Evolutionary conservation across 352 stramenopile species (phyloP).

Genomic region (Bremia lactucae): DNA sequence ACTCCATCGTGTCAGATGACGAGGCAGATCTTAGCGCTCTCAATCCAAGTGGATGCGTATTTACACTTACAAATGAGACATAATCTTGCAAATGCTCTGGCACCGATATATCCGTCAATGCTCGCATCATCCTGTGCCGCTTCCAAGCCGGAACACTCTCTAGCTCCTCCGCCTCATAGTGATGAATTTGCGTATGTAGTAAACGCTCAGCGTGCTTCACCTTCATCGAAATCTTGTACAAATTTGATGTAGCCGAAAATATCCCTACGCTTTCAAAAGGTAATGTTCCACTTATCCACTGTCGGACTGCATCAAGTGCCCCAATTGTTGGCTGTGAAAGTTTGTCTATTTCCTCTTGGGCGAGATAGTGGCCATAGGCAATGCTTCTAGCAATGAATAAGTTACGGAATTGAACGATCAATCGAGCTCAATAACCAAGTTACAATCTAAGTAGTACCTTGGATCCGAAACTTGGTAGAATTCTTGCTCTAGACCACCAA

Average conservation of each 20-base stretch:
- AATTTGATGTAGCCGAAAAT: slow-evolving; percentile 36
- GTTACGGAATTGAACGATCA: too few relatives aligned
- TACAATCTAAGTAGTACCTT: slow-evolving; percentile 27
- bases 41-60: slow-evolving; percentile 48
- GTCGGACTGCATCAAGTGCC: slow-evolving; percentile 32
- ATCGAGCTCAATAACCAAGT: too few relatives aligned
- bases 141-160: not conserved
- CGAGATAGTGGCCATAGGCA: slow-evolving; percentile 44
- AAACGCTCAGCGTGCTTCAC: slow-evolving; percentile 38
- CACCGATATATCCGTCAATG: slow-evolving; percentile 19
- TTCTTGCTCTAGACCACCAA: slow-evolving; percentile 32
- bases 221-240: slow-evolving; percentile 30
- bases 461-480: slow-evolving; percentile 51
- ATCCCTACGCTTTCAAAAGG: slow-evolving; percentile 12
- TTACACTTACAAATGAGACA: slow-evolving; percentile 63
- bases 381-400: slow-evolving; percentile 21
- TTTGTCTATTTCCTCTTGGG: slow-evolving; percentile 26
- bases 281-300: slow-evolving; percentile 27
- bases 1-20: slow-evolving; percentile 7
- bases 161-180: slow-evolving; percentile 17
- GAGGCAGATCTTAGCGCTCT: slow-evolving; percentile 29
- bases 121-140: slow-evolving; percentile 31
- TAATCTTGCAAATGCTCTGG: slow-evolving; percentile 27
- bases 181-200: slow-evolving; percentile 40
- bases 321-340: slow-evolving; percentile 33